phyloP scores from a whole-genome alignment of 2,329 filamentous ascomycete genomes.

The Thielaviopsis populi region DNA sequence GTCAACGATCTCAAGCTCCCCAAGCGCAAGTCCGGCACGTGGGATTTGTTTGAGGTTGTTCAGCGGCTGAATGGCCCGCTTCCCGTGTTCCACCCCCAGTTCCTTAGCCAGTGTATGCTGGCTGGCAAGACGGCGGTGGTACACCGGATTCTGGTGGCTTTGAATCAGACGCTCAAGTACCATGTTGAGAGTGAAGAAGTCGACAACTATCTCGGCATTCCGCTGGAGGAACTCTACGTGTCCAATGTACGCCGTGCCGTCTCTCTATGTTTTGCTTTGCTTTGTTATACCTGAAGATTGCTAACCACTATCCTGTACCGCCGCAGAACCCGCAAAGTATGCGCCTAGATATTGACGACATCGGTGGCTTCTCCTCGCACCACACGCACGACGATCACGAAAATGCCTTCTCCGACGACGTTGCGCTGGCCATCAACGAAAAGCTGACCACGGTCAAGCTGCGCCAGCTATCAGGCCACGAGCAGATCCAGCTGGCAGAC shows the following conservation, averaged over 20 bases:
- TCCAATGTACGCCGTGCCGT: slow-evolving; percentile 21
- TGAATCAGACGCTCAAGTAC: slow-evolving; percentile 68
- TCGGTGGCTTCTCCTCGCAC: slow-evolving; percentile 11
- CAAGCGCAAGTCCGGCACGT: slow-evolving; percentile 33
- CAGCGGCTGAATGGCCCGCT: slow-evolving; percentile 74
- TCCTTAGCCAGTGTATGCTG: slow-evolving; percentile 73
- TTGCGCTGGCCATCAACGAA: slow-evolving; percentile 57
- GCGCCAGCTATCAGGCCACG: slow-evolving; percentile 65
- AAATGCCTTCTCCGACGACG: slow-evolving; percentile 53
- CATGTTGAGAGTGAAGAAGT: slow-evolving; percentile 67
- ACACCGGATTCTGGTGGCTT: slow-evolving; percentile 52
- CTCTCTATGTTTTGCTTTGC: neutral
- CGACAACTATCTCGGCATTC: slow-evolving; percentile 59
- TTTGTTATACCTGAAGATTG: slow-evolving; percentile 8
- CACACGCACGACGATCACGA: slow-evolving; percentile 22
- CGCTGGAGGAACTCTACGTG: slow-evolving; percentile 43
- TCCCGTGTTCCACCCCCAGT: slow-evolving; percentile 83
- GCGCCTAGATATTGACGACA: neutral
- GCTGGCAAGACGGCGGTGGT: slow-evolving; percentile 61
- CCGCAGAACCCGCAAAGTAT: neutral
- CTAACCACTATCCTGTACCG: neutral
- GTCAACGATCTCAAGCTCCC: slow-evolving; percentile 37
- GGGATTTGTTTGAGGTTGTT: slow-evolving; percentile 68
- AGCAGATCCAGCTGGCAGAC: slow-evolving; percentile 73
- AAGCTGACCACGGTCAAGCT: slow-evolving; percentile 61